Conservation (phyloP, 148 eudicot genomes). For the Limonium bicolor region DNA sequence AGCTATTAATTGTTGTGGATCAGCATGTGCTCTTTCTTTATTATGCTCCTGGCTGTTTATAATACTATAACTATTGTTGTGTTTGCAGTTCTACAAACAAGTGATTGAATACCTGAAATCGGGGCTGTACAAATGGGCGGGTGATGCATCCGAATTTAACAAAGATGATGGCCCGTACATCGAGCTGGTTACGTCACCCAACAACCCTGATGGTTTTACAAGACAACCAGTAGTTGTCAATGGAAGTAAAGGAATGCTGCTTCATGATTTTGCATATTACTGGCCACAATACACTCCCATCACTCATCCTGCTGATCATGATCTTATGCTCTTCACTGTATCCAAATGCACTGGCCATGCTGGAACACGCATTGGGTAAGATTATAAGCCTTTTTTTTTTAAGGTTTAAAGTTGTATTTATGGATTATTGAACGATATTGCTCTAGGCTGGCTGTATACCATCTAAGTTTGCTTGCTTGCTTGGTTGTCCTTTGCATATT, state of each 20-base stretch:
- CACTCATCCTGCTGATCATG: conserved; percentile 57
- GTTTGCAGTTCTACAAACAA: conserved; percentile 66
- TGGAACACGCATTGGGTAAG: conserved; percentile 89
- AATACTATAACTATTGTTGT: no score
- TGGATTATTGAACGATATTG: no score
- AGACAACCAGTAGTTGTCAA: conserved; percentile 53
- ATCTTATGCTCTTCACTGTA: conserved; percentile 84
- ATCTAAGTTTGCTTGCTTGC: not conserved
- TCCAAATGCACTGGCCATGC: conserved; percentile 98
- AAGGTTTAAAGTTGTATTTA: no score
- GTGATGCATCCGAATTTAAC: conserved; percentile 48
- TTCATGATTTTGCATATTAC: conserved; percentile 91
- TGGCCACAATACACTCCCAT: conserved; percentile 98
- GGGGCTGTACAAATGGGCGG: conserved; percentile 90
- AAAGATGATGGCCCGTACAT: conserved; percentile 65
- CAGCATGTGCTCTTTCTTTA: no score
- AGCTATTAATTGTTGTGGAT: no score
- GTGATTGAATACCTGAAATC: conserved; percentile 74
- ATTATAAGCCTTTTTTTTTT: not conserved
- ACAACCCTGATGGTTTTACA: conserved; percentile 81
- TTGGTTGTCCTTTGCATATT: not conserved
- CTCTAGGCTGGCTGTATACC: not conserved
- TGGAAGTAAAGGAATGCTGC: conserved; percentile 37
- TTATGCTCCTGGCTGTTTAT: no score
- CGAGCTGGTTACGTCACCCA: conserved; percentile 92